Evolutionary conservation across 139 green algal genomes (phyloP), one percentile per base, ranked within the genome.

Genomic region (Chlorella sp.): DNA sequence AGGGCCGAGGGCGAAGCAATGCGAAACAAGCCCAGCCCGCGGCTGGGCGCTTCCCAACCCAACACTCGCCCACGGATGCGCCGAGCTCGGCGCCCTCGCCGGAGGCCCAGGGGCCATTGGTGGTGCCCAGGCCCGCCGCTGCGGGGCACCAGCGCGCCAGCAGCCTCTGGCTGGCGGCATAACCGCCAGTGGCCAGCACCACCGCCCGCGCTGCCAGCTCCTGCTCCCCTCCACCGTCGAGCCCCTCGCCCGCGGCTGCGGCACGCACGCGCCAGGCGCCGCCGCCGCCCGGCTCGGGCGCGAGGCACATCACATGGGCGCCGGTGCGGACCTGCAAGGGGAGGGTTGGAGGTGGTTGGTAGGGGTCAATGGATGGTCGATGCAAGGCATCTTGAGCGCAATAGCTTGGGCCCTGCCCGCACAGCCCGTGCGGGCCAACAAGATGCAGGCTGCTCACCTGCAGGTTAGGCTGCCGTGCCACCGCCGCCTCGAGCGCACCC

Each of bases 101-200:
- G 8, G n/a, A 25, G 29, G 56, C 56, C 36, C 36, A 63, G 56
- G 56, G 7, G 2, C 56, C 56, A 9, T 63, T 63, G 56, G 56
- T 63, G 5, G 56, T 63, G 56, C 56, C 56, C 56, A 63, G 29
- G 19, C 29, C 29, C 8, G 56, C 56, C 5, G 56, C 56, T 14
- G 36, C 14, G 1, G 56, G 56, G 8, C 29, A n/a, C 8, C 38
- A 38, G 56, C 29, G 56, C 29, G 19, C 7, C 29, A 63, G 56
- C 56, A 63, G 56, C 56, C 8, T 29, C 56, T 63, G 56, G 56
- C 56, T 63, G 56, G 56, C 56, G 8, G 56, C 56, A 63, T 41
- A 63, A 29, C 56, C 56, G 56, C 56, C 56, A 9, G 56, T 63
- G 56, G 56, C 56, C n/a, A 63, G 56, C 56, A 63, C 56, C n/a